Base-by-base conservation (phyloP, 805 yeast species). In the Saccharomycopsis schoenii region DNA sequence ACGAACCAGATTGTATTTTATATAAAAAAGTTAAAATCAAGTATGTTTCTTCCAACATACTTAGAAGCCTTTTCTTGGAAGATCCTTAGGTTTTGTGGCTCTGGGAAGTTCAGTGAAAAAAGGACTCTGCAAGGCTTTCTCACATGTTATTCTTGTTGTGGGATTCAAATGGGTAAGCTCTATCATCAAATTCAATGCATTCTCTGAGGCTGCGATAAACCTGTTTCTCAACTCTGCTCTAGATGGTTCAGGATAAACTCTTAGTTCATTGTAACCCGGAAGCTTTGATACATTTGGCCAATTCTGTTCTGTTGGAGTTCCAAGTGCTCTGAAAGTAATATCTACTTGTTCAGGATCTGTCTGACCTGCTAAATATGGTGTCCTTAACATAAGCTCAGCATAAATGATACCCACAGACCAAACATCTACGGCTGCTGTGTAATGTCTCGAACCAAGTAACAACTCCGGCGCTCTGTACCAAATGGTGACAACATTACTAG, bases 401-500 rank as follows among this genome's bases (percentile, higher is more conserved):
- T 94, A 94, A 2, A 94, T 93, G 42, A 91, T 83, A 1, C 99
- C 99, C 4, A 92, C 88, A 0, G 98, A 93, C 99, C 99, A 94
- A 12, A 91, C 76, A 73, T 94, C 99, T 2, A 94, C 82, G 0
- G 96, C 96, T 1, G 85, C 86, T 0, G 97, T 86, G 68, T 94
- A 94, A 71, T 90, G 94, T 56, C 86, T 80, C 0, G 97, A 87
- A 0, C 97, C 97, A 64, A 93, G 83, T 25, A 94, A 74, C 56
- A 94, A 75, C 68, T 94, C 99, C 0, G 99, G 99, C 0, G 98
- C 96, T 60, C 98, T 77, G 72, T 94, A 94, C 99, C 99, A 94
- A 63, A 98, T 76, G 1, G 99, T 94, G 1, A 94, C 99, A 3
- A 94, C 99, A 65, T 92, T 93, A 1, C 96, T 88, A 0, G 98